A percentile compares a stretch with the other conserved stretches of the same genome.
phyloP scores from a whole-genome alignment of 169 alveolate genomes.

The Eimeria sp. region DNA sequence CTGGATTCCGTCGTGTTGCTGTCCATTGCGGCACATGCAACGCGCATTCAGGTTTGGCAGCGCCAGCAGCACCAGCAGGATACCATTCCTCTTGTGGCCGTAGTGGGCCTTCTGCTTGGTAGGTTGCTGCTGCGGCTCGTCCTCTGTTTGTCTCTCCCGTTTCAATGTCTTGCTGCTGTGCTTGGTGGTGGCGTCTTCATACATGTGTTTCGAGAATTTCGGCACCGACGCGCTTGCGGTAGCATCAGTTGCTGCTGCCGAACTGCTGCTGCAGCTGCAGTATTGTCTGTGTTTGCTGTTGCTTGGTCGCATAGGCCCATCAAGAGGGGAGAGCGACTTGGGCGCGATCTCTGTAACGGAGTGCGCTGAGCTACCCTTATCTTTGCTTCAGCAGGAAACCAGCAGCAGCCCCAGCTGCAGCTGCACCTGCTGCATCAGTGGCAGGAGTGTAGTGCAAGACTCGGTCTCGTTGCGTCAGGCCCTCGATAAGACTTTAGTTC shows the following conservation, averaged over 20 bases:
- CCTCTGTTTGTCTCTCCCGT: background rate
- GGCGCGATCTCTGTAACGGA: background rate
- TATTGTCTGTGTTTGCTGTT: background rate
- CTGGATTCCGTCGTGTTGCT: constrained; percentile 33
- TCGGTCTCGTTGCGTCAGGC: constrained; percentile 47
- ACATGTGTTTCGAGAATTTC: background rate
- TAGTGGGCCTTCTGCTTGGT: constrained; percentile 47
- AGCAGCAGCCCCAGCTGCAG: background rate
- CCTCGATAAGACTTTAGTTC: background rate
- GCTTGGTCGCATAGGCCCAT: background rate
- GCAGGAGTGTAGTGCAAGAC: background rate
- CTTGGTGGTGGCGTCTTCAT: background rate
- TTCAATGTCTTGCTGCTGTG: background rate
- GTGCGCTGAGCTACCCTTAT: constrained; percentile 19
- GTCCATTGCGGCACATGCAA: constrained; percentile 44
- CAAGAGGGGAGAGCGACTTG: background rate
- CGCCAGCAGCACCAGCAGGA: constrained; percentile 9
- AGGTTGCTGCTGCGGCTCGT: background rate
- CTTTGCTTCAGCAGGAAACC: constrained; percentile 34
- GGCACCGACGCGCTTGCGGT: background rate
- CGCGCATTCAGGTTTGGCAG: constrained; percentile 49
- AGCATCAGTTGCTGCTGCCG: background rate
- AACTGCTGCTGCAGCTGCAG: background rate
- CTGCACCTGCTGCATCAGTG: background rate
- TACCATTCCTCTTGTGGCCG: background rate